Base-by-base conservation (phyloP, 306 rosid species). In the Pterocarpus macrocarpus region DNA sequence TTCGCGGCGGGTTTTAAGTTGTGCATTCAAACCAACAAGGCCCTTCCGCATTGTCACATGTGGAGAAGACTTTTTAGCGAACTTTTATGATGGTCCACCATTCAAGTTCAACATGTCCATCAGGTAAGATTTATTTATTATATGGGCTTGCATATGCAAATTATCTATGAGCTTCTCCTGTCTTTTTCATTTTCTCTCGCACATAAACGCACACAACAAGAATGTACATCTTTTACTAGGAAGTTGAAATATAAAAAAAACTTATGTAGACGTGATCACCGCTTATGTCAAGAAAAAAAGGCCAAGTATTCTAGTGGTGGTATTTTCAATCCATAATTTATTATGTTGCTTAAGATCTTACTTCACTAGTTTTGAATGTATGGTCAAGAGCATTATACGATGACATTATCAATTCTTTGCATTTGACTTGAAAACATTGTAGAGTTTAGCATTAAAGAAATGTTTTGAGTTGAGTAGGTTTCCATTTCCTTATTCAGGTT, bases 21-120 rank as follows among this genome's bases (percentile, higher is more conserved):
- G 99, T 76, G 89, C 90, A 57, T 87, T 93, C 71, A 95, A 95
- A 86, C 98, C 98, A 77, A 89, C 98, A 5, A 91, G 99, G 36
- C 97, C 99, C 28, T 95, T 93, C 77, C 98, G 98, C 78, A 93
- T 95, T 87, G 99, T 87, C 63, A 86, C 97, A 0, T 92, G 97
- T 67, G 99, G 98, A 22, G 99, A 95, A 87, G 99, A 95, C 83
- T 95, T 91, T 81, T 56, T 95, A 80, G 92, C 88, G 14, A 95
- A 95, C 80, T 95, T 95, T 79, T 95, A 93, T 76, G 97, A 95
- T 9, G 99, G 99, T 63, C 99, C 98, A 0, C 99, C 99, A 4
- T 95, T 95, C 80, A 95, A 90, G 87, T 95, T 95, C 88, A 92
- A 78, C 83, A 89, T 77, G 83, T 93, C 97, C 76, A 87, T 81